These are phyloP conservation scores for Cyberlindnera sargentensis DNA, from an alignment of 805 yeast genomes.

Conservation along the genomic window DNA sequence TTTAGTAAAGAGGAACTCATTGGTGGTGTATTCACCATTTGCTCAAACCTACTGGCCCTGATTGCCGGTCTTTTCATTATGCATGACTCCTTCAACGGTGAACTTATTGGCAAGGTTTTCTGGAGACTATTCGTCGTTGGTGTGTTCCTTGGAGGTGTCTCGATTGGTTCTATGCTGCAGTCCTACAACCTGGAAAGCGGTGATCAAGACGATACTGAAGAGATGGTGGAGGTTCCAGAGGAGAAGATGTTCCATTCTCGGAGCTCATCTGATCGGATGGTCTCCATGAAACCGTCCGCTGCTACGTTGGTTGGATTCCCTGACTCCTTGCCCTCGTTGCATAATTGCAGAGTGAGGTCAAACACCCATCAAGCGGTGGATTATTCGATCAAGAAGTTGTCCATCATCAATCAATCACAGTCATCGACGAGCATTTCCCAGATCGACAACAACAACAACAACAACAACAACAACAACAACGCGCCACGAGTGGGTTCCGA, in stretches of 20 bases:
- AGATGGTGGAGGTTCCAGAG: background rate
- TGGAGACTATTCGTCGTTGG: slow-evolving; percentile 5
- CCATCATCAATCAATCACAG: slow-evolving; percentile 19
- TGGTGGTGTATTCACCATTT: no score
- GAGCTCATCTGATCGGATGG: slow-evolving; percentile 1
- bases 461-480: background rate
- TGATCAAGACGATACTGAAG: background rate
- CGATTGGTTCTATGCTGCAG: slow-evolving; percentile 8
- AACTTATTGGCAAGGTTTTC: slow-evolving; percentile 6
- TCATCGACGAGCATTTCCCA: slow-evolving; percentile 11
- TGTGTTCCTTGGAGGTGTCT: slow-evolving; percentile 5
- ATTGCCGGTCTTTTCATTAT: slow-evolving; percentile 16
- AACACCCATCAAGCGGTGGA: background rate
- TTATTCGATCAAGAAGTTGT: slow-evolving; percentile 17
- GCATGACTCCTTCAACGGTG: no score
- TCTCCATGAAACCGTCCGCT: slow-evolving; percentile 22
- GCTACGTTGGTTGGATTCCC: slow-evolving; percentile 20
- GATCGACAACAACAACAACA: no score
- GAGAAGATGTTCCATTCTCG: background rate
- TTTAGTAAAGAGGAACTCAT: background rate
- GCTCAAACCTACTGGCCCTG: slow-evolving; percentile 4
- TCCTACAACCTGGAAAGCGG: background rate
- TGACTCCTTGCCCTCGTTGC: background rate
- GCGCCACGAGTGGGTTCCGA: background rate
- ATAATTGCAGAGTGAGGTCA: no score